Evolutionary conservation across 495 filamentous ascomycete species (phyloP).

Genomic region (Podospora fimiseda): DNA sequence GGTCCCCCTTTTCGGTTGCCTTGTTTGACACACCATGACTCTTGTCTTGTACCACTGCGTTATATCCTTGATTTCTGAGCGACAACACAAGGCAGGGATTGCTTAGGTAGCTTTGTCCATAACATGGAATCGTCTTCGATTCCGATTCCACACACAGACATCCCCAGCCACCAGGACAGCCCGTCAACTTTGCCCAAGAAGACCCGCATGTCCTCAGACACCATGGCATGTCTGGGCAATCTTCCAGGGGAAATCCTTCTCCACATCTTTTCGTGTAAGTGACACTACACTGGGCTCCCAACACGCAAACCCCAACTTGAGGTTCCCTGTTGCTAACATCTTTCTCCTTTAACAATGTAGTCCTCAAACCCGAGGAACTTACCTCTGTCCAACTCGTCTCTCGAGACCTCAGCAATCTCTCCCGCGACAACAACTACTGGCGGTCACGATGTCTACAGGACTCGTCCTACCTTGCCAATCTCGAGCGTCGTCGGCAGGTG

Average conservation of each 20-base stretch:
- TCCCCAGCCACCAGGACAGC: background rate
- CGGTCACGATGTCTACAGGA: conserved; percentile 65
- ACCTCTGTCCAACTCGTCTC: conserved; percentile 66
- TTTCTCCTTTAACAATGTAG: conserved; percentile 38
- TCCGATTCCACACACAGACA: background rate
- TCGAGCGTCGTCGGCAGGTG: conserved; percentile 39
- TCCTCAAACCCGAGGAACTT: conserved; percentile 62
- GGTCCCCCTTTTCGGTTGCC: background rate
- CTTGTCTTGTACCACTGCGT: background rate
- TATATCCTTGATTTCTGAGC: background rate
- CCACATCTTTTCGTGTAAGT: conserved; percentile 68
- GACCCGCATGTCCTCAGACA: conserved; percentile 4
- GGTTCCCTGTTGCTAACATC: background rate
- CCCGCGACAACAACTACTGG: conserved; percentile 73
- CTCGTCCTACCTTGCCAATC: conserved; percentile 49
- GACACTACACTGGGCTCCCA: background rate
- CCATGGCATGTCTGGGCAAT: conserved; percentile 34
- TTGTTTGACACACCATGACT: background rate
- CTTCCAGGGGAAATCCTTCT: conserved; percentile 74
- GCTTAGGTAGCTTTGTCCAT: background rate
- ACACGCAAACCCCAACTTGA: background rate
- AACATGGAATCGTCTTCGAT: no score
- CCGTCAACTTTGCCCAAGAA: background rate
- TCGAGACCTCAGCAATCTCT: conserved; percentile 57
- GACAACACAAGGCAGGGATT: background rate